These are phyloP conservation scores for Psidium guajava DNA, from an alignment of 345 rosid genomes.

Conservation along the genomic window DNA sequence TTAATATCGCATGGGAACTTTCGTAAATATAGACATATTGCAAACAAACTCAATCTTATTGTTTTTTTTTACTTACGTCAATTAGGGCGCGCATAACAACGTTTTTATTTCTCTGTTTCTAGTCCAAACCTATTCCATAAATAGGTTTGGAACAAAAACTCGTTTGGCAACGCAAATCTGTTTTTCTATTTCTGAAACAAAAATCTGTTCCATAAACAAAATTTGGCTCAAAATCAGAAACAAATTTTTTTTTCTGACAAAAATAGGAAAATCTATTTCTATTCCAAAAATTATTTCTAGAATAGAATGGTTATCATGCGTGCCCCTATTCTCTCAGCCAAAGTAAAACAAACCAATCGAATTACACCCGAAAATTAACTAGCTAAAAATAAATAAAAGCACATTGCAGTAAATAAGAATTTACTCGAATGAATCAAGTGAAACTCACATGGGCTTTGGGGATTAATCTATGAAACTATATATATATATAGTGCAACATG, in stretches of 20 bases:
- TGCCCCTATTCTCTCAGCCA: neutral
- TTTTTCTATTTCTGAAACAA: too few species aligned
- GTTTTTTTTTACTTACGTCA: neutral
- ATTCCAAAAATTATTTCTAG: too few species aligned
- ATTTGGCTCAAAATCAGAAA: too few species aligned
- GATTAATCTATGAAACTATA: neutral
- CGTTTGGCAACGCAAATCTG: too few species aligned
- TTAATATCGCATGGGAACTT: neutral
- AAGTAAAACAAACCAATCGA: neutral
- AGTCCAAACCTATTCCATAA: too few species aligned
- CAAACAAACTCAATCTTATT: neutral
- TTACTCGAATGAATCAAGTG: neutral
- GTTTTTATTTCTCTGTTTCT: too few species aligned
- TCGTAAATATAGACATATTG: neutral
- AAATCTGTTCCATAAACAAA: too few species aligned
- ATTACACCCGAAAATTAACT: neutral
- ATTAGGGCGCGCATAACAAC: too few species aligned
- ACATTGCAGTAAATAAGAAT: neutral
- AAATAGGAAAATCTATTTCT: too few species aligned
- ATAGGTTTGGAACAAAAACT: too few species aligned
- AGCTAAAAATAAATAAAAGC: neutral
- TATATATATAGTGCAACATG: neutral
- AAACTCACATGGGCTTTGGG: neutral
- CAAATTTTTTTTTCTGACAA: too few species aligned
- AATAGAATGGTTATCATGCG: too few species aligned